phyloP scores from a whole-genome alignment of 2,329 filamentous ascomycete genomes.

The Annulohypoxylon truncatum region DNA sequence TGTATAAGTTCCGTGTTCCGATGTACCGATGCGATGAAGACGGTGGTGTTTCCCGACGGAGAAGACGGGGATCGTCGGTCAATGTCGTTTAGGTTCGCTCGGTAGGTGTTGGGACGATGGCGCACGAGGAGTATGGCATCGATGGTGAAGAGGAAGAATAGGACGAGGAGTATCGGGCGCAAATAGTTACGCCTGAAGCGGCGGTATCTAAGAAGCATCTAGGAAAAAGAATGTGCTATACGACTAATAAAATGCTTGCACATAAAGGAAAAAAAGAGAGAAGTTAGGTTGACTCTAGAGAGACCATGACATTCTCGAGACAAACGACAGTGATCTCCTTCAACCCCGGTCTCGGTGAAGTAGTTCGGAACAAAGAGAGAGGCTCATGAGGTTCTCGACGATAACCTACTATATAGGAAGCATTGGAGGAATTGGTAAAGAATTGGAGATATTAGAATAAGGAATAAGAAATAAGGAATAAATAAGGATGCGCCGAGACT shows the following conservation, averaged over 20 bases:
- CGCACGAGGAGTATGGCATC: constrained; percentile 50
- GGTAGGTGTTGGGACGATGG: constrained; percentile 48
- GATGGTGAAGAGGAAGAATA: constrained; percentile 51
- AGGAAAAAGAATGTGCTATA: constrained; percentile 28
- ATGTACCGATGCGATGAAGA: constrained; percentile 75
- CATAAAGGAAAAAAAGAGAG: constrained; percentile 24
- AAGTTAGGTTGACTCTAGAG: background rate
- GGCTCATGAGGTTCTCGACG: constrained; percentile 20
- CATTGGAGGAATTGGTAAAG: constrained; percentile 7
- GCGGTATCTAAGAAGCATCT: constrained; percentile 53
- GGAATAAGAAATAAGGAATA: background rate
- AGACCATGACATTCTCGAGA: constrained; percentile 40
- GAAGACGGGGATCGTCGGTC: constrained; percentile 38
- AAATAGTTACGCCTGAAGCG: constrained; percentile 52
- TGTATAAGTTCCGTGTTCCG: constrained; percentile 74
- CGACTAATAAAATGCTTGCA: constrained; percentile 7
- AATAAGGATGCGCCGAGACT: constrained; percentile 13
- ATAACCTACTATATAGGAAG: constrained; percentile 7
- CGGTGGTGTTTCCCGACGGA: constrained; percentile 49
- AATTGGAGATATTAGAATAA: background rate
- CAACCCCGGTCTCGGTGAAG: constrained; percentile 28
- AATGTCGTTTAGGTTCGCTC: constrained; percentile 40
- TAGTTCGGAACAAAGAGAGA: constrained; percentile 11
- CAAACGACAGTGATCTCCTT: constrained; percentile 23
- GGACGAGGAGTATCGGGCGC: constrained; percentile 49